phyloP scores from a whole-genome alignment of 2,329 filamentous ascomycete genomes.

The Coleophoma eucalyptorum region DNA sequence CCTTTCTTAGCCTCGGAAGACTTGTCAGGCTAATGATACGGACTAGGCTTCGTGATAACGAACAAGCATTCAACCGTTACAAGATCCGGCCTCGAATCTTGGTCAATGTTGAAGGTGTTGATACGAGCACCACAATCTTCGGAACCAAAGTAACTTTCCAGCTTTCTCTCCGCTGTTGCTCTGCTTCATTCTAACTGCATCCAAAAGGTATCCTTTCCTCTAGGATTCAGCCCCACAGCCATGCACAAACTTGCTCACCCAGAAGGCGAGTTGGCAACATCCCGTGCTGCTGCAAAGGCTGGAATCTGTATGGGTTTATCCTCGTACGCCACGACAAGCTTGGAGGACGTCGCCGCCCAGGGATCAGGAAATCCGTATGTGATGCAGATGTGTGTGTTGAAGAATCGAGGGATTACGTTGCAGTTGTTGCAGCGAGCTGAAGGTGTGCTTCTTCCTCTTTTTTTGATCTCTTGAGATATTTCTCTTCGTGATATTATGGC shows the following conservation, averaged over 20 bases:
- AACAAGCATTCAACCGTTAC: slow-evolving; percentile 46
- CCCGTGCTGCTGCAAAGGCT: slow-evolving; percentile 40
- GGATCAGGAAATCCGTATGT: slow-evolving; percentile 37
- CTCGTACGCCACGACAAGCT: slow-evolving; percentile 37
- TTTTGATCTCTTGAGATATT: background rate
- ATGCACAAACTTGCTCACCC: slow-evolving; percentile 46
- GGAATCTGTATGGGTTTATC: slow-evolving; percentile 37
- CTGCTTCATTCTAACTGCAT: background rate
- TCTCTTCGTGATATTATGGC: background rate
- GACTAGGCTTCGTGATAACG: slow-evolving; percentile 42
- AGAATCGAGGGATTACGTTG: slow-evolving; percentile 38
- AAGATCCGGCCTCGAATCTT: slow-evolving; percentile 42
- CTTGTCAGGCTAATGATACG: background rate
- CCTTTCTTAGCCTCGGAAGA: slow-evolving; percentile 25
- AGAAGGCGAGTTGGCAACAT: slow-evolving; percentile 49
- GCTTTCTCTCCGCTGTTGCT: background rate
- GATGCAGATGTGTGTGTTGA: slow-evolving; percentile 52
- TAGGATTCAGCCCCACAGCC: slow-evolving; percentile 38
- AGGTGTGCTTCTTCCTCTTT: slow-evolving; percentile 24
- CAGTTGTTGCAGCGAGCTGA: slow-evolving; percentile 38
- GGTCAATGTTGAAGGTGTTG: slow-evolving; percentile 31
- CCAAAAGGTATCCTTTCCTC: slow-evolving; percentile 33
- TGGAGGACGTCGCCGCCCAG: slow-evolving; percentile 42
- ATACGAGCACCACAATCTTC: slow-evolving; percentile 38
- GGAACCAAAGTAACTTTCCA: slow-evolving; percentile 31